phyloP scores from a whole-genome alignment of 108 stramenopile genomes.

The Fistulifera solaris region DNA sequence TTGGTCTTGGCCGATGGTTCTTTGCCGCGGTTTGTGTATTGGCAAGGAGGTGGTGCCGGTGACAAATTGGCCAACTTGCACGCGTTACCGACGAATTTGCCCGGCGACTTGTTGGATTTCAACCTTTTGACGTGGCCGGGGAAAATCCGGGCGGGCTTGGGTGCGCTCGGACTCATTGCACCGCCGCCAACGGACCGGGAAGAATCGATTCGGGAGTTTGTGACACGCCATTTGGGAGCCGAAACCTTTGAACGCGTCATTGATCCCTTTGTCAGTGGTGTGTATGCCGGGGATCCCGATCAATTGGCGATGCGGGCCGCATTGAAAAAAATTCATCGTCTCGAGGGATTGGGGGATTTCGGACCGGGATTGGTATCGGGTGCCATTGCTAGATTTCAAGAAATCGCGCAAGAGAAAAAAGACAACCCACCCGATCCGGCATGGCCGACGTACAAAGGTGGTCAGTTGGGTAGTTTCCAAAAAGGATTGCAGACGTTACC shows the following conservation, averaged over 20 bases:
- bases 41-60: constrained; percentile 40
- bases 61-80: constrained; percentile 54
- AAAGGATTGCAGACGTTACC: constrained; percentile 80
- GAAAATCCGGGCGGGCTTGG: constrained; percentile 89
- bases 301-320: constrained; percentile 86
- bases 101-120: constrained; percentile 42
- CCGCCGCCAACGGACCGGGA: constrained; percentile 65
- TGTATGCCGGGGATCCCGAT: constrained; percentile 95
- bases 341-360: constrained; percentile 73
- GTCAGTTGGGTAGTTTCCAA: constrained; percentile 82
- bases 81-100: constrained; percentile 83
- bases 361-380: constrained; percentile 61
- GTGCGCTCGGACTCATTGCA: constrained; percentile 77
- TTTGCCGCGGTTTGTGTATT: constrained; percentile 79
- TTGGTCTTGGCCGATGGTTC: constrained; percentile 88
- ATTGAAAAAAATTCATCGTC: constrained; percentile 79
- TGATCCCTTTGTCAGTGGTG: constrained; percentile 94
- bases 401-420: constrained; percentile 70
- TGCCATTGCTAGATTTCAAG: constrained; percentile 46
- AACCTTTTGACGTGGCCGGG: constrained; percentile 82
- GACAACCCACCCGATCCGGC: constrained; percentile 60
- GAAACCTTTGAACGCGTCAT: constrained; percentile 87
- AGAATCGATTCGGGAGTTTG: constrained; percentile 92
- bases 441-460: constrained; percentile 76
- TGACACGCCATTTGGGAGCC: constrained; percentile 83